Evolutionary conservation across 768 basidiomycete species (phyloP), one percentile per base, ranked within the genome.

Genomic region (Phallus indusiatus): DNA sequence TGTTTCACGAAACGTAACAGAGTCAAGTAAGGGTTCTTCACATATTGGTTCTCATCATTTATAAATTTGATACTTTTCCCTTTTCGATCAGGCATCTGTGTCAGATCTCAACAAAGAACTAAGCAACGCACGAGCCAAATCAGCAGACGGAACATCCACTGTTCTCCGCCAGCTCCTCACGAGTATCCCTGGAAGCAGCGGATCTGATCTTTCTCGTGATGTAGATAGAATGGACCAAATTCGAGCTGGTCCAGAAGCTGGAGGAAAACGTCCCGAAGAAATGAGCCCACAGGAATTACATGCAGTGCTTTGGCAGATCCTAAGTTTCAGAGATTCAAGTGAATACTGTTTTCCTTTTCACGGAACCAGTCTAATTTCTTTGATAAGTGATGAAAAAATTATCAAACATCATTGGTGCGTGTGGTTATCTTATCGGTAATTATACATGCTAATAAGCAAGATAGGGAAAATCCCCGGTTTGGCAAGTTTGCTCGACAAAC

Each of bases 251-350:
- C 76, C 81, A 0, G 64, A 67, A 51, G 73, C 76, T n/a, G 83
- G 82, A 0, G 87, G 85, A 5, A 87, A 84, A 69, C 73, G 76
- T 14, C 88, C 93, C 0, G 82, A 85, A 61, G 81, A 88, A 17
- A 90, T 97, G 91, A 83, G 73, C 54, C 92, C 94, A 3, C 90
- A 94, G 71, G 91, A 97, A 70, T 64, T 95, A 53, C 90, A 94
- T 69, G 73, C 80, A 1, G 82, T 84, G 2, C 72, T 94, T 20
- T 94, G 92, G 91, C 82, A 90, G 72, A 82, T 95, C 6, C 70
- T 97, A 68, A 83, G 76, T 24, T 94, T 94, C 73, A 78, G 91
- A 53, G 93, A 95, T 72, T 82, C 83, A 5, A 81, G 85, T 84
- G 58, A 11, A 78, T 67, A 12, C 33, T 2, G 18, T 52, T 36